Percentiles rank a stretch among this genome's conserved stretches.
Evolutionary conservation across 805 yeast genomes (phyloP).

Genomic region (Jamesozyma rosinii): DNA sequence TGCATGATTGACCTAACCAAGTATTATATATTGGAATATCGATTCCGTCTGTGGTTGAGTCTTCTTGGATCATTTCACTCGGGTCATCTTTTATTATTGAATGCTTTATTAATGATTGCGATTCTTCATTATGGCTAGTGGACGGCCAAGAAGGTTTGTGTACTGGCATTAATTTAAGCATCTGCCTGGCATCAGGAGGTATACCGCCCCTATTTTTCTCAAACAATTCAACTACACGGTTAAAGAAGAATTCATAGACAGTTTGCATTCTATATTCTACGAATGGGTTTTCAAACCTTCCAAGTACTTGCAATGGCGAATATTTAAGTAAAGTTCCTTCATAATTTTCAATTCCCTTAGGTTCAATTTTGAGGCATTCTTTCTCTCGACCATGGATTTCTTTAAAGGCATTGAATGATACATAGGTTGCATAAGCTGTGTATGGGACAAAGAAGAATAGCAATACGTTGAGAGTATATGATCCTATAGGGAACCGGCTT

Average conservation of each 20-base stretch:
- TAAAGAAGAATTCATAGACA: constrained; percentile 68
- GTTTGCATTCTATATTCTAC: constrained; percentile 86
- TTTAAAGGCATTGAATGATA: constrained; percentile 44
- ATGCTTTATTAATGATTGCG: not conserved
- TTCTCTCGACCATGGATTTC: constrained; percentile 43
- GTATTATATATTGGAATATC: constrained; percentile 37
- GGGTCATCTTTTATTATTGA: constrained; percentile 1
- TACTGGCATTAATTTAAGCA: constrained; percentile 51
- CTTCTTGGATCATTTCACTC: not conserved
- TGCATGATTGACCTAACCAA: constrained; percentile 92
- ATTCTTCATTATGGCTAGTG: constrained; percentile 9
- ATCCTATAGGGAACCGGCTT: not conserved
- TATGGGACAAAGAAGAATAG: constrained; percentile 36
- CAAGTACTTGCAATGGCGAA: constrained; percentile 47
- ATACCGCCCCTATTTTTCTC: constrained; percentile 54
- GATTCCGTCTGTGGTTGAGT: not conserved
- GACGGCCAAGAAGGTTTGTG: constrained; percentile 57
- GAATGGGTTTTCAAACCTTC: constrained; percentile 86
- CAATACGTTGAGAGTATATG: not conserved
- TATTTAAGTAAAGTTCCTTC: constrained; percentile 31
- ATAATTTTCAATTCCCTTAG: constrained; percentile 8
- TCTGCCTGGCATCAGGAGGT: constrained; percentile 39
- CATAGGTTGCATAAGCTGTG: constrained; percentile 55
- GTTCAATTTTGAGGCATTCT: constrained; percentile 10
- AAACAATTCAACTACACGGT: constrained; percentile 62